Evolutionary conservation across 495 filamentous ascomycete species (phyloP), one percentile per base, ranked within the genome.

Genomic region (Letharia columbiana): DNA sequence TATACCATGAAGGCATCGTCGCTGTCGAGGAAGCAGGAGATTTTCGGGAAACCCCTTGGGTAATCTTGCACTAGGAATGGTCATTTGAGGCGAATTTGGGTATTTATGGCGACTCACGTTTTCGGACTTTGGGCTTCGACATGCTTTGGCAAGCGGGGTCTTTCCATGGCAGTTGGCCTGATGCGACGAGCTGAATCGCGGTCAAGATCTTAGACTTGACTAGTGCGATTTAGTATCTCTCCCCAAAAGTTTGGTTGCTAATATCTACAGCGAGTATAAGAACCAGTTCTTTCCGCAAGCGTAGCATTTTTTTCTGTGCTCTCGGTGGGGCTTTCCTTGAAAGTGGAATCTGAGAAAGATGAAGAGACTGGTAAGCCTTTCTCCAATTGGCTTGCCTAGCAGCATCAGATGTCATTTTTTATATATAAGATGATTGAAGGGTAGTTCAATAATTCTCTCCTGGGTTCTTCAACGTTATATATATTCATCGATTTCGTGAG

Each of bases 1-100:
- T 72, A 74, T 20, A 74, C 37, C 66, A 68, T 70, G 40, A 74
- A 74, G 2, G 66, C 44, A 7, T 71, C 64, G 58, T 74, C 73
- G 62, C 73, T 73, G 33, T 69, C 66, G 3, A 73, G 63, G 62
- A 72, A 74, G 42, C 60, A 58, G 12, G 70, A 60, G 3, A 74
- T 61, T 28, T 41, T 60, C 2, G 73, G 72, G 31, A 69, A 74
- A 0, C 73, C 73, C 11, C 1, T 31, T 1, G 72, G 70, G 33
- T 56, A 73, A 18, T 72, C 67, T 56, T 73, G 62, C 9, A 74
- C 70, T 72, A 57, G 37, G 41, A 45, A 31, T 20, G 4, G 39
- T 64, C 23, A 66, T 20, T 13, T 44, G 11, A 15, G 35, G 18
- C 41, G 12, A 58, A 44, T n/a, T 23, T 44, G 15, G 2, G 20